Evolutionary conservation across 495 filamentous ascomycete genomes (phyloP), one percentile per base, ranked within the genome.

Genomic region (Peziza echinospora): DNA sequence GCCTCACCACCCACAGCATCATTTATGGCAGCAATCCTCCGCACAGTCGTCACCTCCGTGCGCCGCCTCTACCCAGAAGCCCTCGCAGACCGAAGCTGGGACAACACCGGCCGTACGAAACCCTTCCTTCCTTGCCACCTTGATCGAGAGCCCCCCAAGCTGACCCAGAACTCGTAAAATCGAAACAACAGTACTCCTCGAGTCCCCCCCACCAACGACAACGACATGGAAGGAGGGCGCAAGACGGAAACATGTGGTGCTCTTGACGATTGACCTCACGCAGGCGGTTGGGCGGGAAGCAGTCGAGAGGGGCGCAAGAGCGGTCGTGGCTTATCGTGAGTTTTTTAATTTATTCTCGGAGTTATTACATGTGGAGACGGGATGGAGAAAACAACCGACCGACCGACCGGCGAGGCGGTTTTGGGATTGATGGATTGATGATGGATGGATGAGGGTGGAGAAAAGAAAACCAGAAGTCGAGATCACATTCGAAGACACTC

Each of bases 201-300:
- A 45, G 10, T 5, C 28, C 34, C 17, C 17, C 22, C 19, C 46
- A 46, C 8, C 23, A 73, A 55, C n/a, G n/a, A n/a, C n/a, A n/a
- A n/a, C n/a, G n/a, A n/a, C n/a, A n/a, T n/a, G n/a, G n/a, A n/a
- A n/a, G n/a, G n/a, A n/a, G n/a, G n/a, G n/a, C n/a, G n/a, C n/a
- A n/a, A n/a, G n/a, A n/a, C n/a, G 8, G n/a, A 76, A 67, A 51
- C 82, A 82, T 63, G 76, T 75, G 1, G 82, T 87, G 44, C 77
- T 97, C 24, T 69, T 97, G 25, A 82, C 89, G 11, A 84, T 93
- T 56, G 89, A 97, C 62, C 71, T 97, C 22, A 96, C 89, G 0
- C 73, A 72, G 45, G 72, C 73, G 2, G 89, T 97, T n/a, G 86
- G 77, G 21, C 79, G 93, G 47, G 89, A 97, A 62, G 89, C 89